Evolutionary conservation across 495 filamentous ascomycete species (phyloP), one percentile per base, ranked within the genome.

Genomic region (Evernia prunastri): DNA sequence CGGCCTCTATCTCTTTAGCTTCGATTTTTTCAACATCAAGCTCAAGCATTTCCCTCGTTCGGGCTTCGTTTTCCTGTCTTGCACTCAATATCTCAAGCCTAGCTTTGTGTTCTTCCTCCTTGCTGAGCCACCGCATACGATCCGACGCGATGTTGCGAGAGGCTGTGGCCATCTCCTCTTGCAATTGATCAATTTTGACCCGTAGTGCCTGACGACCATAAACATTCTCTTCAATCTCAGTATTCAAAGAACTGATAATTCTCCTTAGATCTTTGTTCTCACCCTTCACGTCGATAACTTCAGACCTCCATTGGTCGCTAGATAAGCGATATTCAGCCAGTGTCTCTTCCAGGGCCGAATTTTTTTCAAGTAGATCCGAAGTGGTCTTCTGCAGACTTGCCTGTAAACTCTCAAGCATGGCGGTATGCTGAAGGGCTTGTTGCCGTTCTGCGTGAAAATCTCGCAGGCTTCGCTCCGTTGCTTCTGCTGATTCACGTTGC

Each of bases 201-300:
- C 89, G 85, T 77, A 96, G 87, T 68, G 79, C 82, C 67, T 92
- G 88, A 59, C 91, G 86, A 66, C 88, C 81, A 66, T 85, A 82
- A 72, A 89, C 84, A 72, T 87, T 90, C 74, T 97, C 92, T 75
- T 96, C 87, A 58, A 96, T 84, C 69, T 96, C 90, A 51, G 80
- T 78, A 64, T 82, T 82, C 63, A 93, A 77, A 8, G 82, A 83
- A 65, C 86, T 82, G 68, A 95, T 83, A 33, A 83, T 84, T 65
- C 82, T 86, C 61, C 80, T 82, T 12, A 92, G 73, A 47, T 82
- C 72, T 66, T 81, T 81, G 61, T 85, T 87, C 61, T 86, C 82
- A 43, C 76, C 72, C 69, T 79, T 80, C 33, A 75, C 75, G 43
- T 79, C 73, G 33, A 87, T 81, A 11, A 86, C 71, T 40, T 85